A percentile compares a stretch with the other conserved stretches of the same genome.
Conservation (phyloP, 2,329 filamentous ascomycete species). For the Scleromitrula shiraiana region DNA sequence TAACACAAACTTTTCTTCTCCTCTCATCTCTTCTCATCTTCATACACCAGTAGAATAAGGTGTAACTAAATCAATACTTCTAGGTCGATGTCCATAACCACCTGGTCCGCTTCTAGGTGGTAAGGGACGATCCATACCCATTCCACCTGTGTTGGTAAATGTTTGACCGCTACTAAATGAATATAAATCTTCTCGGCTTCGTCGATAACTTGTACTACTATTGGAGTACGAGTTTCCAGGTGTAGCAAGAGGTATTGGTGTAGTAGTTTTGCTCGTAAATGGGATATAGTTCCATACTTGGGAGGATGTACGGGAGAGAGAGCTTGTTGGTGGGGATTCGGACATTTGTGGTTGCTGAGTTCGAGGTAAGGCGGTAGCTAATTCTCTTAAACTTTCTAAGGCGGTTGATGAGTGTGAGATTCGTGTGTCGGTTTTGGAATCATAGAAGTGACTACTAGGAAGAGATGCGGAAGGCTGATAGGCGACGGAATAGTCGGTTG, state of each 20-base stretch:
- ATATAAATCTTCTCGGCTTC: conserved; percentile 22
- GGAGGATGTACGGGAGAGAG: conserved; percentile 18
- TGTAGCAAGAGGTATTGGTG: conserved; percentile 20
- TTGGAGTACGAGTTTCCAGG: conserved; percentile 22
- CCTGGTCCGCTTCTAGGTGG: conserved; percentile 45
- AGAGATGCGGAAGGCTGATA: conserved; percentile 31
- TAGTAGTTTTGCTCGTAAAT: conserved; percentile 19
- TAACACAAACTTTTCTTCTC: not conserved
- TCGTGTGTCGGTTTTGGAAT: conserved; percentile 1
- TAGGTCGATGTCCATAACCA: conserved; percentile 31
- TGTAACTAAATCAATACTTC: conserved; percentile 28
- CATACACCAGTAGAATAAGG: conserved; percentile 30
- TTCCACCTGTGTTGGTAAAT: conserved; percentile 27
- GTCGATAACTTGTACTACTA: conserved; percentile 13
- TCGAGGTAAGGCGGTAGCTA: conserved; percentile 25
- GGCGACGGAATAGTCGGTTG: conserved; percentile 13
- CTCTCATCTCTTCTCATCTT: not conserved
- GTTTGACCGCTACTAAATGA: conserved; percentile 25
- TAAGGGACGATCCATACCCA: conserved; percentile 45
- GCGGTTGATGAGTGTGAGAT: conserved; percentile 20
- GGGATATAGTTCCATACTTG: conserved; percentile 28
- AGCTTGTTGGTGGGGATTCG: conserved; percentile 9
- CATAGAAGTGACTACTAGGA: conserved; percentile 24
- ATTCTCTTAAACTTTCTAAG: conserved; percentile 21
- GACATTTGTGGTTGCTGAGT: conserved; percentile 7